Percentiles rank a stretch among this genome's conserved stretches.
Evolutionary conservation across 169 alveolate species (phyloP).

Genomic region (Cryptosporidium ubiquitum): DNA sequence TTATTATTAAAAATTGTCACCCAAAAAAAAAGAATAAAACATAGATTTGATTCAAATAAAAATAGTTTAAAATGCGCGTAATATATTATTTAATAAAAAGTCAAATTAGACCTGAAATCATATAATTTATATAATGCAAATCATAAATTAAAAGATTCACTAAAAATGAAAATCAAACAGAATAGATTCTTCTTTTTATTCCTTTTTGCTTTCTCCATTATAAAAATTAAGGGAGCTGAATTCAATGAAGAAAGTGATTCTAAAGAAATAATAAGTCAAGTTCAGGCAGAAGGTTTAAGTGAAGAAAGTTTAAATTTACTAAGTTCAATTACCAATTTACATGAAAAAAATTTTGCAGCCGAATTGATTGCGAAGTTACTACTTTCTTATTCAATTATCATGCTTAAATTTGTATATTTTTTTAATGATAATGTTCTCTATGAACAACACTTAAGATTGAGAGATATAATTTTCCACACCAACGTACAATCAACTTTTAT

Average conservation of each 20-base stretch:
- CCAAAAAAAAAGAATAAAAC: too few relatives aligned
- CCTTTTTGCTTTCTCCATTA: too few relatives aligned
- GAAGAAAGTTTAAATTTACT: background rate
- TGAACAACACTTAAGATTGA: background rate
- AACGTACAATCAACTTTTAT: background rate
- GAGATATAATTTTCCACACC: background rate
- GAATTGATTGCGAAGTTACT: background rate
- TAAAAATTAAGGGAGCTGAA: background rate
- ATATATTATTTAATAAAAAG: background rate
- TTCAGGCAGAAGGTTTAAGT: background rate
- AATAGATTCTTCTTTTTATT: too few relatives aligned
- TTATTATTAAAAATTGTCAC: too few relatives aligned
- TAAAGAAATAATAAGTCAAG: background rate
- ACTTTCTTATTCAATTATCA: background rate
- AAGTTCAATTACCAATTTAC: background rate
- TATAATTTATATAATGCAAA: too few relatives aligned
- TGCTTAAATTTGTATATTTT: background rate
- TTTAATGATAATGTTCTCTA: background rate
- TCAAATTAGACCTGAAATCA: background rate
- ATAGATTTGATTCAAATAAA: too few relatives aligned
- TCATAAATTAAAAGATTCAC: too few relatives aligned
- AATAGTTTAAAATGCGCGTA: background rate
- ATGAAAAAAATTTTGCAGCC: background rate
- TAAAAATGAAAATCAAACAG: background rate
- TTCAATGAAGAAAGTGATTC: background rate